Evolutionary conservation across 768 basidiomycete genomes (phyloP), one percentile per base, ranked within the genome.

Genomic region (Termitomyces sp.): DNA sequence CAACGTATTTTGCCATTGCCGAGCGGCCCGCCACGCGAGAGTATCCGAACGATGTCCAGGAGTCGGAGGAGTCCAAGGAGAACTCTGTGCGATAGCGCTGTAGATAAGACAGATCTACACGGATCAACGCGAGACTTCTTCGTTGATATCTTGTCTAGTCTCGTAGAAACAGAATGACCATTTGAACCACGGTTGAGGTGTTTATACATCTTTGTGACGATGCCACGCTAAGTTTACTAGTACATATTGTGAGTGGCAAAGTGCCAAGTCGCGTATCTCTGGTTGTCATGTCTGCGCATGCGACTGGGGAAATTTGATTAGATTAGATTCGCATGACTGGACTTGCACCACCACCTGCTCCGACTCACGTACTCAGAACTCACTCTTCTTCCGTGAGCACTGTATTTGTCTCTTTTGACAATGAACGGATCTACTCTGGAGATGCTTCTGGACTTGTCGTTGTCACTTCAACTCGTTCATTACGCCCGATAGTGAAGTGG

Each of bases 371-470:
- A 23, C 75, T 97, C 30, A 87, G 95, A 12, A 75, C 81, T 2
- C 95, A 98, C 68, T 74, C 79, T 0, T 75, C 83, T 4, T 80
- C 87, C 16, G 72, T 96, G 55, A 82, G 75, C 56, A 74, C 82
- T 0, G 56, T 95, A 38, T 77, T 72, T 47, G 74, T 93, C 66
- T 91, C 93, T 1, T 63, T 75, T 4, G 84, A 90, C 68, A 92
- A 93, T 67, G 83, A 89, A 62, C 77, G 91, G 18, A 74, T 98
- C 5, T 95, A 93, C 73, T 92, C 95, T 7, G 95, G 89, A 3
- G 96, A 98, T 66, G 75, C 80, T 5, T 80, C 85, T 18, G 96
- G 96, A 3, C 80, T 74, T n/a, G 84, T 95, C 26, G 81, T 86
- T 4, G 74, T 91, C 58, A 91, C 89, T 4, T 90, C 91, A 46